A percentile compares a stretch with the other conserved stretches of the same genome.
Conservation (phyloP, 148 eudicot genomes). For the Chenopodium album region DNA sequence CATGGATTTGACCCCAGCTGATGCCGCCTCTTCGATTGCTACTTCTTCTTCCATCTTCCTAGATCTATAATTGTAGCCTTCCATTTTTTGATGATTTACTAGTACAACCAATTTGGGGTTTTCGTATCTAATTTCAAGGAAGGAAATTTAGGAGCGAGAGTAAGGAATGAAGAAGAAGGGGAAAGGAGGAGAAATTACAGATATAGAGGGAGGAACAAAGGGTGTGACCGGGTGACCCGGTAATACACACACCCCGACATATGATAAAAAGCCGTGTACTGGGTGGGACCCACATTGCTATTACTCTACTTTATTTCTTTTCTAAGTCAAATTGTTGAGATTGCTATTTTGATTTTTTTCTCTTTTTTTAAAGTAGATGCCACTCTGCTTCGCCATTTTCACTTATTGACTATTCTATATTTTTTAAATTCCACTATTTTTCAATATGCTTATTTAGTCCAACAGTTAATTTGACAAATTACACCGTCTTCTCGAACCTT, state of each 20-base stretch:
- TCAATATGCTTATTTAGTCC: neutral
- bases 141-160: neutral
- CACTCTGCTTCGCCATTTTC: neutral
- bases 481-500: neutral
- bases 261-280: neutral
- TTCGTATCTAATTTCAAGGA: neutral
- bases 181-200: neutral
- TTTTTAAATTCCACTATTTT: neutral
- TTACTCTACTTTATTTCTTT: constrained; percentile 1
- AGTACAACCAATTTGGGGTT: too few species aligned
- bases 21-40: constrained; percentile 37
- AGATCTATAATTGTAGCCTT: neutral
- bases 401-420: neutral
- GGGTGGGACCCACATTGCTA: neutral
- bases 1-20: constrained; percentile 48
- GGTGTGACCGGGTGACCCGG: constrained; percentile 32
- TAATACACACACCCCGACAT: neutral
- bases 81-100: neutral
- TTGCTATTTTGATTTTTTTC: neutral
- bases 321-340: neutral
- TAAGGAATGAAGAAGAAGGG: neutral
- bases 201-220: constrained; percentile 21
- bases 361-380: neutral
- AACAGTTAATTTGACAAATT: neutral
- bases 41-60: constrained; percentile 30